phyloP scores from a whole-genome alignment of 108 stramenopile genomes.

The Cafeteria roenbergensis region DNA sequence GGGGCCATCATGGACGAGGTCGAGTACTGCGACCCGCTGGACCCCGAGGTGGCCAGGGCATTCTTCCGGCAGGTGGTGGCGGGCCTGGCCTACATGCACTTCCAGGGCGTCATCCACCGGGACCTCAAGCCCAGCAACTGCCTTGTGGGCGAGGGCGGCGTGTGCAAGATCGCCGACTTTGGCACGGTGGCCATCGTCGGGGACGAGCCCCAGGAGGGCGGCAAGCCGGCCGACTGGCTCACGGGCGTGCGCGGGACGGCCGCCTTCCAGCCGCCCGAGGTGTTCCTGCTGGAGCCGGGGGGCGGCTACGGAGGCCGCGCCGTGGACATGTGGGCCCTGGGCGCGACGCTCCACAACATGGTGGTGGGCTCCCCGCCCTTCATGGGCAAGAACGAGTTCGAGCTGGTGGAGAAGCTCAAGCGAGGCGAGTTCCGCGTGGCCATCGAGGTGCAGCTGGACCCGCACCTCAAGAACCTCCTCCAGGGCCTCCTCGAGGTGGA shows the following conservation, averaged over 20 bases:
- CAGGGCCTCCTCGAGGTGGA: conserved; percentile 13
- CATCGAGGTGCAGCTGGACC: conserved; percentile 15
- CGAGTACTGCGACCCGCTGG: conserved; percentile 30
- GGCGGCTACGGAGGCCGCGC: conserved; percentile 29
- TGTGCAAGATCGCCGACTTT: conserved; percentile 53
- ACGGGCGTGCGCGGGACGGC: conserved; percentile 50
- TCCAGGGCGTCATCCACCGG: conserved; percentile 51
- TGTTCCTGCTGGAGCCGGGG: conserved; percentile 28
- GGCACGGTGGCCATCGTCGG: conserved; percentile 44
- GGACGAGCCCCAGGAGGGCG: conserved; percentile 10
- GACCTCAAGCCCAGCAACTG: conserved; percentile 58
- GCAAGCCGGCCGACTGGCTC: conserved; percentile 8
- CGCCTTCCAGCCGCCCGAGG: conserved; percentile 56
- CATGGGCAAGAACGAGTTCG: conserved; percentile 31
- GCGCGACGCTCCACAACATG: conserved; percentile 39
- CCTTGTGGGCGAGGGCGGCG: conserved; percentile 27
- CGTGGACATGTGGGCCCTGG: conserved; percentile 46
- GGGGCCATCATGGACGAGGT: conserved; percentile 53
- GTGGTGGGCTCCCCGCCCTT: conserved; percentile 41
- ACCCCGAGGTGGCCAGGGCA: conserved; percentile 25
- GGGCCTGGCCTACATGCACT: conserved; percentile 48
- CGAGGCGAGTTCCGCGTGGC: not conserved
- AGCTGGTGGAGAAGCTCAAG: conserved; percentile 16
- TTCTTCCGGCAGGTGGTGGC: conserved; percentile 33
- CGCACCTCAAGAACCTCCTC: conserved; percentile 21